Base-by-base conservation (phyloP, 78 protist genomes). In the Protostelium mycophagum region DNA sequence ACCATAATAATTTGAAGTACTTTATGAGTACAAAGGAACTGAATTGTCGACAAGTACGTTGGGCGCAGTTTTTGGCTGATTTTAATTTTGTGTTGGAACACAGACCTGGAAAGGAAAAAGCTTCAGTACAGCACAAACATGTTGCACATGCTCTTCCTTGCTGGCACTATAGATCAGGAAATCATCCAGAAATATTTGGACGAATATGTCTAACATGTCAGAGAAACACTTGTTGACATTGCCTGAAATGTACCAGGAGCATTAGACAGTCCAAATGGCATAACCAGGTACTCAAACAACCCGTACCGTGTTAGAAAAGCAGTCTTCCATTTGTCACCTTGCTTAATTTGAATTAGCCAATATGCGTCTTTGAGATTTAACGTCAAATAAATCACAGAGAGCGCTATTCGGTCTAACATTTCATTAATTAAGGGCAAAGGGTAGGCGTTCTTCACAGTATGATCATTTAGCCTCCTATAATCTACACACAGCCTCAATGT, bases 191-290 rank as follows among this genome's bases (percentile, higher is more conserved):
- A 25, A 51, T 5, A 51, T 51, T 5, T 25, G 5, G 31, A 51
- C 73, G 16, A 51, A 51, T 51, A 5, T 5, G 73, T 51, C 73
- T 16, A 51, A 51, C 73, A 51, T 51, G 73, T 51, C 73, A 51
- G 73, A 51, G 73, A 51, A 51, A 16, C 73, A 51, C 31, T 16
- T 51, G 73, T 51, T 5, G 5, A 51, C 73, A 16, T n/a, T 51
- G 73, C 73, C 1, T 90, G 92, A 1, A 90, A 90, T 1, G 0
- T 28, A 0, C 83, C 63, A 1, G 92, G 92, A 34, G 92, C 87
- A 86, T 90, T 90, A 35, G 39, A 35, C 28, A 90, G 39, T 5
- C 92, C 92, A 1, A 90, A 90, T 63, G 88, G 88, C 87, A 90
- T 85, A 10, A 35, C 63, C 29, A 51, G 34, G 86, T 37, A 90